Conservation (phyloP, 2,329 filamentous ascomycete genomes). For the Colletotrichum truncatum region DNA sequence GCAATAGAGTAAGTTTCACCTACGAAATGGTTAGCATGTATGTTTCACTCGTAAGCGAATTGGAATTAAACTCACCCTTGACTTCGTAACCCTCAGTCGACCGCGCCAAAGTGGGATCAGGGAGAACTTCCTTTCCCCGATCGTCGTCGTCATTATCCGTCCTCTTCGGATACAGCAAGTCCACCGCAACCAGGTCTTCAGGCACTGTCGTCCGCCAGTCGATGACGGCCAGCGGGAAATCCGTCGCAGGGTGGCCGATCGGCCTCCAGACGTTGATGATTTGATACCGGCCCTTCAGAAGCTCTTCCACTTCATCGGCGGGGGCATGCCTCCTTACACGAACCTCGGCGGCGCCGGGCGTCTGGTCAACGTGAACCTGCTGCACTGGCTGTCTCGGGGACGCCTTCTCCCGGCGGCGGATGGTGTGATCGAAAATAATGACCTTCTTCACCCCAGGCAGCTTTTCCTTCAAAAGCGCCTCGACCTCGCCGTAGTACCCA, state of each 20-base stretch:
- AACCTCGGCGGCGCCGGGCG: constrained; percentile 66
- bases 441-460: constrained; percentile 67
- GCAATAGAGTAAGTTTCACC: constrained; percentile 71
- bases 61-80: constrained; percentile 38
- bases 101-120: constrained; percentile 52
- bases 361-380: constrained; percentile 78
- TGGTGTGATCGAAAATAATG: constrained; percentile 78
- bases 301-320: constrained; percentile 60
- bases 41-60: neutral
- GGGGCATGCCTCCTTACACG: constrained; percentile 70
- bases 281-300: constrained; percentile 68
- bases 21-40: neutral
- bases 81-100: constrained; percentile 70
- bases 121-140: constrained; percentile 65
- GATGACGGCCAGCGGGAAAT: constrained; percentile 71
- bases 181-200: constrained; percentile 66
- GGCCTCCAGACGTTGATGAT: constrained; percentile 79
- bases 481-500: constrained; percentile 70
- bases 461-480: constrained; percentile 62
- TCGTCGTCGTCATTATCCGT: constrained; percentile 50
- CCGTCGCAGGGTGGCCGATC: constrained; percentile 67
- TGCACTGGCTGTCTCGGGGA: constrained; percentile 72
- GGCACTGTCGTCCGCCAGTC: constrained; percentile 70
- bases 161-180: constrained; percentile 68
- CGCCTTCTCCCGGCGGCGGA: constrained; percentile 63